A percentile compares a stretch with the other conserved stretches of the same genome.
Conservation (phyloP, 2,329 filamentous ascomycete genomes). For the Fusarium verrucosum region DNA sequence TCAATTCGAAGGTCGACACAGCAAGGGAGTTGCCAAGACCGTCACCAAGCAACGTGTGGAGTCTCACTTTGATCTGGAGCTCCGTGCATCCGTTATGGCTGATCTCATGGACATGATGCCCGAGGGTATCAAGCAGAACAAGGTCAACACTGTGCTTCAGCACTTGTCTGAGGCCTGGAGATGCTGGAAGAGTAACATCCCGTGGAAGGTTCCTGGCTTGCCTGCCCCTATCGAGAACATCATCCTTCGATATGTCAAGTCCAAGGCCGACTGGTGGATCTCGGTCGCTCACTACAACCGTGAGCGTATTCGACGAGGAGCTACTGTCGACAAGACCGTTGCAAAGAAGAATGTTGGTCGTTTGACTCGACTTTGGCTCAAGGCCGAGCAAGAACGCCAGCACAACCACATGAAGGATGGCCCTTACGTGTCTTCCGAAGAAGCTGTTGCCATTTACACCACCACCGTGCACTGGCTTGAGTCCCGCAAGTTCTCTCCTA, state of each 20-base stretch:
- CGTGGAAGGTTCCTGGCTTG: conserved; percentile 97
- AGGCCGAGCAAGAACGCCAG: conserved; percentile 96
- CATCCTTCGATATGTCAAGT: conserved; percentile 97
- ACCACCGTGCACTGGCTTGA: conserved; percentile 99
- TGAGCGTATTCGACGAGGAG: conserved; percentile 93
- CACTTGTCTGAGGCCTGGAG: conserved; percentile 98
- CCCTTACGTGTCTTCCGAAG: conserved; percentile 96
- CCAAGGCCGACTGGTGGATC: conserved; percentile 99
- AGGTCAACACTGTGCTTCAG: conserved; percentile 96
- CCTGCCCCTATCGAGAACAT: conserved; percentile 99
- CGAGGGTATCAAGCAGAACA: conserved; percentile 99
- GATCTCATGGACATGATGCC: conserved; percentile 99
- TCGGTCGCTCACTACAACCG: conserved; percentile 99
- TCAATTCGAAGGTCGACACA: conserved; percentile 98
- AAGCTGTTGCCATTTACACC: conserved; percentile 98
- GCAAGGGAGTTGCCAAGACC: conserved; percentile 98
- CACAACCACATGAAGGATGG: conserved; percentile 99
- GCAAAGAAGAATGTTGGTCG: conserved; percentile 99
- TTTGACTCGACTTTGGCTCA: conserved; percentile 93
- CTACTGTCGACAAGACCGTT: conserved; percentile 98
- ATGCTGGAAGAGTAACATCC: conserved; percentile 99
- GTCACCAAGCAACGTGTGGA: conserved; percentile 99
- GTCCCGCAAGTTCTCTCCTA: conserved; percentile 97
- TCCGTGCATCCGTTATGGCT: conserved; percentile 97
- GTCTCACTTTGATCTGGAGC: conserved; percentile 96